Conservation (phyloP, 2,329 filamentous ascomycete species). For the Colletotrichum lini region DNA sequence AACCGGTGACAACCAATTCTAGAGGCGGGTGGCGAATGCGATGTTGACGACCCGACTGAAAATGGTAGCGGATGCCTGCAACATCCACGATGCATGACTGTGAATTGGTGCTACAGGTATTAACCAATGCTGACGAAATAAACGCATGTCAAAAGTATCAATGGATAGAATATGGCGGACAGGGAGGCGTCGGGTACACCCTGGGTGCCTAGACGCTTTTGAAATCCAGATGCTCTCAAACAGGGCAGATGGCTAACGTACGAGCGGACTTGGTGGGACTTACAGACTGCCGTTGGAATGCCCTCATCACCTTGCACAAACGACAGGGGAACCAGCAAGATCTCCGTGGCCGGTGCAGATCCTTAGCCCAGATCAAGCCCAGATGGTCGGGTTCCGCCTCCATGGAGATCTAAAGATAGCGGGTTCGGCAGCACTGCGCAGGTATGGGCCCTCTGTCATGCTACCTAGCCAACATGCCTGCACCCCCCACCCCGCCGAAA, state of each 20-base stretch:
- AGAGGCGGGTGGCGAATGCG: too few species aligned
- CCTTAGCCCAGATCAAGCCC: slow-evolving; percentile 8
- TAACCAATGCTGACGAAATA: background rate
- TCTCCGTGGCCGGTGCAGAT: slow-evolving; percentile 21
- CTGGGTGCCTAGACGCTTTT: background rate
- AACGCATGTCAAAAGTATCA: background rate
- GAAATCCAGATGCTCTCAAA: slow-evolving; percentile 3
- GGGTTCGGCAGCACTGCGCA: slow-evolving; percentile 12
- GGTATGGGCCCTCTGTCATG: background rate
- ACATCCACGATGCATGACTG: background rate
- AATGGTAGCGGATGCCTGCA: background rate
- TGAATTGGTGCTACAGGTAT: background rate
- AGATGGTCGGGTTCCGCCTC: slow-evolving; percentile 17
- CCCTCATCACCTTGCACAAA: background rate
- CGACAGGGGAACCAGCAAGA: slow-evolving; percentile 2
- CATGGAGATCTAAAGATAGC: slow-evolving; percentile 37
- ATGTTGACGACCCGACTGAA: background rate
- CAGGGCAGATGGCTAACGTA: slow-evolving; percentile 11
- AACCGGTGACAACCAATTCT: too few species aligned
- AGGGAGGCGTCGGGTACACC: background rate
- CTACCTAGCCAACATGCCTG: too few species aligned
- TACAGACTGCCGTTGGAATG: background rate
- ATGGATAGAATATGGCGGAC: background rate
- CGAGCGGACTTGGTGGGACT: background rate
- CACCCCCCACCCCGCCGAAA: too few species aligned